Evolutionary conservation across 495 filamentous ascomycete species (phyloP).

Genomic region (Rhypophila decipiens): DNA sequence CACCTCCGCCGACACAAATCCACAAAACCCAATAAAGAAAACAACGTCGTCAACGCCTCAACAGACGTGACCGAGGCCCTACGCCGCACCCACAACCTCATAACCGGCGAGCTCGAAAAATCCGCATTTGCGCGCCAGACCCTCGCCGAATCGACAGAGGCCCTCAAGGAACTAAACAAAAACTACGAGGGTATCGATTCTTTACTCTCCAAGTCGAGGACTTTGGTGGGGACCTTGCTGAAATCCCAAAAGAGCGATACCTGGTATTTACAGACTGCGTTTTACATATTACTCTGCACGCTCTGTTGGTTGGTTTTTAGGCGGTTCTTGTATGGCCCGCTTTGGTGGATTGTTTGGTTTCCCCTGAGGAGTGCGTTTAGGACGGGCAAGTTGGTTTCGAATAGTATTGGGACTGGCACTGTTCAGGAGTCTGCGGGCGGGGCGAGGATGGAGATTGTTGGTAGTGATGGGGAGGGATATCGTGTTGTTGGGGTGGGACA

Average conservation of each 20-base stretch:
- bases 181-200: constrained; percentile 72
- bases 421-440: constrained; percentile 3
- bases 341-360: constrained; percentile 82
- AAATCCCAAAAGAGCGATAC: constrained; percentile 89
- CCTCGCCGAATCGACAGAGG: constrained; percentile 71
- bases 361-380: constrained; percentile 51
- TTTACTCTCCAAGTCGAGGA: constrained; percentile 63
- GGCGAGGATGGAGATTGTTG: constrained; percentile 24
- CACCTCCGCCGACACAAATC: neutral
- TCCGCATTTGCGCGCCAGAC: constrained; percentile 86
- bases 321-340: constrained; percentile 76
- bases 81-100: constrained; percentile 74
- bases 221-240: constrained; percentile 71
- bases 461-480: constrained; percentile 13
- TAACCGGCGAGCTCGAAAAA: constrained; percentile 72
- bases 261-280: constrained; percentile 88
- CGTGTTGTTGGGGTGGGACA: constrained; percentile 35
- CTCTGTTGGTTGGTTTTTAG: constrained; percentile 82
- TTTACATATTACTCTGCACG: constrained; percentile 71
- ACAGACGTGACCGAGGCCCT: constrained; percentile 80
- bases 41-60: constrained; percentile 63
- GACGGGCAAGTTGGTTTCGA: constrained; percentile 18
- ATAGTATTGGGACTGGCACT: constrained; percentile 28
- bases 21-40: constrained; percentile 35
- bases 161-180: constrained; percentile 70